These are phyloP conservation scores for Leccinum boreale DNA, from an alignment of 768 basidiomycete genomes.

Conservation along the genomic window DNA sequence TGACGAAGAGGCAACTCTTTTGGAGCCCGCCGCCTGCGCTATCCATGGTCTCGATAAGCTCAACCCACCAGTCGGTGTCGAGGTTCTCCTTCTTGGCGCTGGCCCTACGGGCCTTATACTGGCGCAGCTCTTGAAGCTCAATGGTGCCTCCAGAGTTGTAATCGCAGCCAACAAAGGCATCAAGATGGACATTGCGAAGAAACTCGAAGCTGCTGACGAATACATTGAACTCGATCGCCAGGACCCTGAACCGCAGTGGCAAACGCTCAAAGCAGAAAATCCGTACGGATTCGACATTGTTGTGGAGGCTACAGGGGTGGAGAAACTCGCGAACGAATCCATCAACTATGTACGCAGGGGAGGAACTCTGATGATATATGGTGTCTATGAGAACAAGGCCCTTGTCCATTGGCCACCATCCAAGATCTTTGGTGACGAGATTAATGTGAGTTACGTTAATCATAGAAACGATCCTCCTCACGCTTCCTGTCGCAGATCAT, in stretches of 20 bases:
- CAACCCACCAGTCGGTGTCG: constrained; percentile 74
- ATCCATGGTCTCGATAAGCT: constrained; percentile 91
- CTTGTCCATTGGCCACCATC: constrained; percentile 83
- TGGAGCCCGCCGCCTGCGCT: constrained; percentile 90
- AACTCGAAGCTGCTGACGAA: constrained; percentile 76
- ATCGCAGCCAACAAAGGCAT: constrained; percentile 89
- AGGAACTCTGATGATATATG: constrained; percentile 85
- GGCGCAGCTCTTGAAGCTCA: constrained; percentile 82
- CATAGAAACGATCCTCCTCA: neutral
- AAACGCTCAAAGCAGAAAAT: constrained; percentile 71
- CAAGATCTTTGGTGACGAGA: constrained; percentile 76
- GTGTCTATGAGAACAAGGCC: constrained; percentile 86
- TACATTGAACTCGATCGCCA: constrained; percentile 82
- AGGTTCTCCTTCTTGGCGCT: constrained; percentile 84
- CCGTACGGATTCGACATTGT: constrained; percentile 92
- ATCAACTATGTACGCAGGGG: constrained; percentile 89
- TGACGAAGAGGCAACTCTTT: constrained; percentile 83
- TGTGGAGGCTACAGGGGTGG: constrained; percentile 76
- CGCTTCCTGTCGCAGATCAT: constrained; percentile 55
- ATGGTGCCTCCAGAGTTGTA: constrained; percentile 77
- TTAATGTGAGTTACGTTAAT: constrained; percentile 38
- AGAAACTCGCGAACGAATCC: constrained; percentile 81
- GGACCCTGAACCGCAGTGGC: constrained; percentile 76
- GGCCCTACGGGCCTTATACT: constrained; percentile 91
- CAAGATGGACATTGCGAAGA: constrained; percentile 83